Base-by-base conservation (phyloP, 2,329 filamentous ascomycete species). In the Diaporthe eres region DNA sequence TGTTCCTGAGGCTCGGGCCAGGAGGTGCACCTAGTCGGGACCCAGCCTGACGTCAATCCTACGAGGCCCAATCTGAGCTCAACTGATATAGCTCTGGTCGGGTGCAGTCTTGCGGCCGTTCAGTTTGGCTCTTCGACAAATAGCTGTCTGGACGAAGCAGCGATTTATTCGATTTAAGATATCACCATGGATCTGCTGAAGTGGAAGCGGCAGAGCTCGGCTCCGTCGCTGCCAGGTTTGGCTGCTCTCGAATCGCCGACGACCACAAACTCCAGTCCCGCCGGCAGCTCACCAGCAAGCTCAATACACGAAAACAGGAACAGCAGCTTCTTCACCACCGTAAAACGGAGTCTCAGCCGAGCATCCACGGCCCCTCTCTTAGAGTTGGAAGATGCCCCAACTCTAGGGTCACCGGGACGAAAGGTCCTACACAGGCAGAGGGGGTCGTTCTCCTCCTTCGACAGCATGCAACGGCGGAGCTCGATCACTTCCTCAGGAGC, bases 401-500 rank as follows among this genome's bases (percentile, higher is more conserved):
- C 72, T 12, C n/a, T 71, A 12, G 60, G 74, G 1, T 67, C 72
- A 37, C 68, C 74, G 37, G 71, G 65, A 5, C 65, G 72, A 12
- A 77, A 73, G 42, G 53, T 76, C 19, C 49, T 77, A 6, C 76
- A 77, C 63, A 77, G 75, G 42, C 57, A 68, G 31, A 61, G 74
- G 3, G 76, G 76, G 8, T 81, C 80, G 5, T 77, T 79, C 3
- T 78, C 79, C 2, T 78, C 79, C 2, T 76, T 79, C 51, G 79
- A 80, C n/a, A 57, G 71, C 19, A 75, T 79, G 39, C 80, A 77
- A 44, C 82, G 82, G 19, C 80, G 82, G 4, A 78, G 79, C 60
- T 84, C 83, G 9, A 78, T 78, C 8, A 75, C 81, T 28, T 84
- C 83, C 4, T 81, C 82, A 49, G 78, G 80, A 22, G 77, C 80